Evolutionary conservation across 345 rosid species (phyloP), one percentile per base, ranked within the genome.

Genomic region (Nephelium lappaceum): DNA sequence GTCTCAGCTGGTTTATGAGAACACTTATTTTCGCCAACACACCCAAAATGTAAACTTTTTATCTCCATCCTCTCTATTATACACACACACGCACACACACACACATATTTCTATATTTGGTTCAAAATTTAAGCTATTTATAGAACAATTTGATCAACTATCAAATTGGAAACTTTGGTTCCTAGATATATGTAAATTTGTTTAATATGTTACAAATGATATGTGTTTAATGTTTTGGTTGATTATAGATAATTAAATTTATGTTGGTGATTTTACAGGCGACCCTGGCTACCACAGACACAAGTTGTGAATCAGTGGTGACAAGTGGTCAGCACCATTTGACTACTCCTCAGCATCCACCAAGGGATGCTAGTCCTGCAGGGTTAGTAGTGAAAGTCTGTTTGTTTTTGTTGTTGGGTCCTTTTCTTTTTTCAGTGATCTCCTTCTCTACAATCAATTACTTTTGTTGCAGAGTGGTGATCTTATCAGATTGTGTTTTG

Each of bases 321-420:
- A 92, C 95, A 18, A 92, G 88, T 71, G 90, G 93, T 84, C 95
- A 88, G 83, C 95, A 90, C 84, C 92, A 92, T 71, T 71, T 86
- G 88, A 86, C 92, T 83, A 86, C 92, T 84, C 87, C 89, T 82
- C 93, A 86, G 88, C 89, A 90, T 86, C 93, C 92, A 2, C 95
- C 93, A 45, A 86, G 90, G 85, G 95, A 92, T 88, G 95, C 93
- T 58, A 90, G 95, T 84, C 93, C 93, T 92, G 93, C 95, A 81
- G 95, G 95, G 95, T 92, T 49, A 87, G 93, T 67, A 85, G 91
- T 85, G 80, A 81, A 78, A 68, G 38, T 36, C 71, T 41, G 61
- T 71, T 49, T 64, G 43, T 61, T 76, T 49, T 53, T 16, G 16
- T 66, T 57, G 79, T 62, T 62, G 66, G 73, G 82, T 80, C 69